Conservation (phyloP, 495 filamentous ascomycete species). For the Hypoxylon trugodes region DNA sequence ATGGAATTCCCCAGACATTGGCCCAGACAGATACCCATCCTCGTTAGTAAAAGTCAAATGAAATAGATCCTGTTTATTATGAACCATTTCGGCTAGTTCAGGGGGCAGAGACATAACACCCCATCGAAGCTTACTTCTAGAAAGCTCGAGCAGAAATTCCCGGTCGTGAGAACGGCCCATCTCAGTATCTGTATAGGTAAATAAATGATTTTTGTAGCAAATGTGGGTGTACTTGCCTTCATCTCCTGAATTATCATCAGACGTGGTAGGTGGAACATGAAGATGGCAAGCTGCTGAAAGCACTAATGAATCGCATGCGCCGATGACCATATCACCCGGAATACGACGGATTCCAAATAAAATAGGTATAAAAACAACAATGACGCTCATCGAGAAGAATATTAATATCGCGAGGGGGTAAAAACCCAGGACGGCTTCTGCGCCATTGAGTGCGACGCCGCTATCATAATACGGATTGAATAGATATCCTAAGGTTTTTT, state of each 20-base stretch:
- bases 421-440: background rate
- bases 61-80: too few species aligned
- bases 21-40: too few species aligned
- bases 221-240: too few species aligned
- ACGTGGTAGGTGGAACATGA: background rate
- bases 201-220: too few species aligned
- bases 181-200: too few species aligned
- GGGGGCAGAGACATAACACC: too few species aligned
- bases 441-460: background rate
- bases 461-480: background rate
- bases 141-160: too few species aligned
- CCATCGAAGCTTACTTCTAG: too few species aligned
- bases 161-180: too few species aligned
- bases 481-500: background rate
- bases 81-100: too few species aligned
- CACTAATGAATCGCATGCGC: slow-evolving; percentile 6
- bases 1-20: too few species aligned
- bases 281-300: slow-evolving; percentile 9
- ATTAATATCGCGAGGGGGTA: slow-evolving; percentile 1
- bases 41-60: too few species aligned
- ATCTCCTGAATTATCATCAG: background rate
- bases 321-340: background rate
- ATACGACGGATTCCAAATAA: background rate
- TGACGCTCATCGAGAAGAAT: background rate
- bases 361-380: background rate